Base-by-base conservation (phyloP, 257 asterid genomes). In the Solanum tarijense region DNA sequence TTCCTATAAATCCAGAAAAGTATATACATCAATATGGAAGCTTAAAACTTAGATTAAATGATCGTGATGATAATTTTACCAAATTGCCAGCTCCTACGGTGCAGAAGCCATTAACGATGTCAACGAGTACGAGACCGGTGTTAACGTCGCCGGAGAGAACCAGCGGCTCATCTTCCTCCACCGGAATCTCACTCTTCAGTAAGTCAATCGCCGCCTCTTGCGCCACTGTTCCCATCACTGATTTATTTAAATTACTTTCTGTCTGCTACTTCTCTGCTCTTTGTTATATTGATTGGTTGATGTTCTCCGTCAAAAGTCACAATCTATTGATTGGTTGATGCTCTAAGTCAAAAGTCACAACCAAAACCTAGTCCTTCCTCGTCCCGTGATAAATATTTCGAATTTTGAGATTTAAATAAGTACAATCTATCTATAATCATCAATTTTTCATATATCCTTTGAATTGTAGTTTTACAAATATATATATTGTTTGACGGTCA, bases 91-190 rank as follows among this genome's bases (percentile, higher is more conserved):
- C 92, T 74, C 98, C 98, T n/a, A 94, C 96, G 21, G 99, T 95
- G 92, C 99, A 95, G 93, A 96, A 96, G 90, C 99, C 99, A 91
- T 96, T 95, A 74, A 95, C 91, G 89, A 96, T 87, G 88, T 96
- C 98, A 36, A 96, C 97, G 39, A 96, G 97, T 58, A 96, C 94
- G 88, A 96, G 93, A 88, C 98, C 99, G 89, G 94, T 87, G 82
- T 89, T 93, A 7, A 89, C 89, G 5, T 94, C 92, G 74, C 91
- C 95, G 84, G 98, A 92, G 88, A 96, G 91, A 85, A 90, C 10
- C 27, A 95, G 75, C 73, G 89, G 16, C 39, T 89, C 95, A 89
- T 93, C 93, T 72, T 94, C 93, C 79, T 93, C 93, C 83, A 95
- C 88, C 4, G 98, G 98, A 27, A 94, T 86, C 89, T 96, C 94